These are phyloP conservation scores for Strobilomyces echinocephalus DNA, from an alignment of 768 basidiomycete genomes.

Conservation along the genomic window DNA sequence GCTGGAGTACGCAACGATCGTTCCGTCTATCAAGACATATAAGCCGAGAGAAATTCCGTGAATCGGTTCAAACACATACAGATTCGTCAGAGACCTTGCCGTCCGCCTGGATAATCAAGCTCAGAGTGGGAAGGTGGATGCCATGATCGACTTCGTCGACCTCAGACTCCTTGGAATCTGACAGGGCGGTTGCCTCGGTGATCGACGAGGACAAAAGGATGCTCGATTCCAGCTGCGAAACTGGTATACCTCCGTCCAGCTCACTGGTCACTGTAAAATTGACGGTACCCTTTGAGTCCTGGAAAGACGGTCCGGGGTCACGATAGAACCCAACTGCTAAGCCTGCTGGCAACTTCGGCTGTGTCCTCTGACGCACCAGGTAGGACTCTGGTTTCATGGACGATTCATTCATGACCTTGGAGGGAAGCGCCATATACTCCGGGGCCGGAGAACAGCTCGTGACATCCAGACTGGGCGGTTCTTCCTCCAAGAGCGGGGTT, in stretches of 20 bases:
- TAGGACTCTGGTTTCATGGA: slow-evolving; percentile 24
- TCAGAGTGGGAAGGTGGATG: slow-evolving; percentile 15
- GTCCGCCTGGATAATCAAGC: slow-evolving; percentile 35
- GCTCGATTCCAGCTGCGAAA: slow-evolving; percentile 14
- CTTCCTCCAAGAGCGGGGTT: slow-evolving; percentile 7
- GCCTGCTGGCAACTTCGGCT: slow-evolving; percentile 69
- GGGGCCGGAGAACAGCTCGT: slow-evolving; percentile 68
- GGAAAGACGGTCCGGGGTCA: slow-evolving; percentile 49
- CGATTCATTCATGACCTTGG: slow-evolving; percentile 34
- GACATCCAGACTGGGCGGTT: slow-evolving; percentile 39
- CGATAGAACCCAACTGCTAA: slow-evolving; percentile 72
- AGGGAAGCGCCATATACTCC: slow-evolving; percentile 29
- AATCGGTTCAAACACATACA: slow-evolving; percentile 34
- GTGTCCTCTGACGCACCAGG: slow-evolving; percentile 43
- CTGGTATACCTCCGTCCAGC: slow-evolving; percentile 39
- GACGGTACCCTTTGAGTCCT: slow-evolving; percentile 47
- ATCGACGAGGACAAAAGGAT: slow-evolving; percentile 26
- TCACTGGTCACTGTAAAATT: slow-evolving; percentile 80
- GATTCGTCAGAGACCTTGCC: slow-evolving; percentile 51
- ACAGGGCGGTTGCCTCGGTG: slow-evolving; percentile 1
- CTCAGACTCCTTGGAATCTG: slow-evolving; percentile 7
- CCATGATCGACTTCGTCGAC: slow-evolving; percentile 7
- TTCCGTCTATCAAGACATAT: slow-evolving; percentile 33
- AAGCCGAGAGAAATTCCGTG: slow-evolving; percentile 4
- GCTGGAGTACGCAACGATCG: slow-evolving; percentile 46